Conservation (phyloP, 495 filamentous ascomycete genomes). For the Penicillium antarcticum region DNA sequence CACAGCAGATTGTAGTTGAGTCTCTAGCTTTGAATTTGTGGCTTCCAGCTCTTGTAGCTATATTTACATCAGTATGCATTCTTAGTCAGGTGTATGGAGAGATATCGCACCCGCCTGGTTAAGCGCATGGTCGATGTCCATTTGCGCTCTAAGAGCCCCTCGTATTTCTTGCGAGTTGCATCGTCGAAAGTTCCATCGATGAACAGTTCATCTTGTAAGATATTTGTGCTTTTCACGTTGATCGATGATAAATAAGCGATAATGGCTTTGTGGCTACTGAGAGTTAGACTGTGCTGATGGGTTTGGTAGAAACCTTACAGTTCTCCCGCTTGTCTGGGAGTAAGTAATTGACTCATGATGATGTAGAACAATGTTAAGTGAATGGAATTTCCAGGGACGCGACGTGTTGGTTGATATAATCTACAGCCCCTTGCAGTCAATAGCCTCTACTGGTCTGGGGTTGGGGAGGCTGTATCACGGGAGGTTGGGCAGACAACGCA, state of each 20-base stretch:
- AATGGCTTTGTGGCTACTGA: conserved; percentile 61
- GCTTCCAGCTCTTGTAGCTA: conserved; percentile 92
- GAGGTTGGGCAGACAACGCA: not conserved
- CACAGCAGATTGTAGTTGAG: conserved; percentile 77
- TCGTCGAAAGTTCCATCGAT: conserved; percentile 72
- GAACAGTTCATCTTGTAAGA: conserved; percentile 51
- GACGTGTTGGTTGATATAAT: not conserved
- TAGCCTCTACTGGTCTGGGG: not conserved
- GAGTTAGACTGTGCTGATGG: conserved; percentile 42
- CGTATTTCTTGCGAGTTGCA: conserved; percentile 76
- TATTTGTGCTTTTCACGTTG: conserved; percentile 62
- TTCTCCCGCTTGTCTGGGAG: conserved; percentile 75
- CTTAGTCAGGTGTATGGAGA: not conserved
- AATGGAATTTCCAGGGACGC: not conserved
- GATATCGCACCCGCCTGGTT: conserved; percentile 72
- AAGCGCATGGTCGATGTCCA: conserved; percentile 88
- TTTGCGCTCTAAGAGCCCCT: conserved; percentile 87
- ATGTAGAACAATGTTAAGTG: not conserved
- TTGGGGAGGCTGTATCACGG: not conserved
- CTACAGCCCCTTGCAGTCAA: not conserved
- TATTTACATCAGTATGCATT: not conserved
- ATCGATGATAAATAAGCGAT: conserved; percentile 76
- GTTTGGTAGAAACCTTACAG: conserved; percentile 49
- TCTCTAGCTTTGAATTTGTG: conserved; percentile 62
- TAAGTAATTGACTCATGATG: conserved; percentile 36